These are phyloP conservation scores for Fusarium aywerte DNA, from an alignment of 2,329 filamentous ascomycete genomes.

Conservation along the genomic window DNA sequence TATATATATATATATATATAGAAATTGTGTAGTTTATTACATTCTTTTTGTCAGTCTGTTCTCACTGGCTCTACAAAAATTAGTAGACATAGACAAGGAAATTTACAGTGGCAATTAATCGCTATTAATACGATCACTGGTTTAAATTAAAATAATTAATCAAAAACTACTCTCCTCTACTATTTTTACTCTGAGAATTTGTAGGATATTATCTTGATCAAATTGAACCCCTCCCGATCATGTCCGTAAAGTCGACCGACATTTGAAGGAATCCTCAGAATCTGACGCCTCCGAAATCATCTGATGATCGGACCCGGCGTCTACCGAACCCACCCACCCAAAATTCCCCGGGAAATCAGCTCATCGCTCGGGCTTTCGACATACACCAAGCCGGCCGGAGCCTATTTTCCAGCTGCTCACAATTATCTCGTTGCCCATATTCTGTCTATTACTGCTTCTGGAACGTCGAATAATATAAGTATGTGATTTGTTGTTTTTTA, in stretches of 20 bases:
- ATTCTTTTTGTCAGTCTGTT: no score
- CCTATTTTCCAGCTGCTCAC: background rate
- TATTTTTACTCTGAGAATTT: background rate
- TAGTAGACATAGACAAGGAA: no score
- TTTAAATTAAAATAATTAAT: background rate
- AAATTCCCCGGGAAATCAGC: conserved; percentile 27
- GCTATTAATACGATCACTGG: background rate
- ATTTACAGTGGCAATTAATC: background rate
- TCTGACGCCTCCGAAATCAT: conserved; percentile 7
- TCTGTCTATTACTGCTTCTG: background rate
- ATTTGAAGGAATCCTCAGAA: background rate
- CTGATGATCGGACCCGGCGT: conserved; percentile 32
- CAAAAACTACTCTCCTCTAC: background rate
- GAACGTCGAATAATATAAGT: background rate
- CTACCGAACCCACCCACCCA: conserved; percentile 28
- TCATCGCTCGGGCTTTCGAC: conserved; percentile 18
- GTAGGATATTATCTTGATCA: no score
- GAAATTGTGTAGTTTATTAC: background rate
- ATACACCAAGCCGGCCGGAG: background rate
- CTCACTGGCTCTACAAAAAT: no score
- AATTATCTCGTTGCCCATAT: background rate
- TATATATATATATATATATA: no score
- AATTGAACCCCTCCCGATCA: background rate
- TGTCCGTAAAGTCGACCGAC: background rate
- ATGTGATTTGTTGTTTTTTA: background rate